Base-by-base conservation (phyloP, 1,139 yeast genomes). In the Geotrichum histeridarum region DNA sequence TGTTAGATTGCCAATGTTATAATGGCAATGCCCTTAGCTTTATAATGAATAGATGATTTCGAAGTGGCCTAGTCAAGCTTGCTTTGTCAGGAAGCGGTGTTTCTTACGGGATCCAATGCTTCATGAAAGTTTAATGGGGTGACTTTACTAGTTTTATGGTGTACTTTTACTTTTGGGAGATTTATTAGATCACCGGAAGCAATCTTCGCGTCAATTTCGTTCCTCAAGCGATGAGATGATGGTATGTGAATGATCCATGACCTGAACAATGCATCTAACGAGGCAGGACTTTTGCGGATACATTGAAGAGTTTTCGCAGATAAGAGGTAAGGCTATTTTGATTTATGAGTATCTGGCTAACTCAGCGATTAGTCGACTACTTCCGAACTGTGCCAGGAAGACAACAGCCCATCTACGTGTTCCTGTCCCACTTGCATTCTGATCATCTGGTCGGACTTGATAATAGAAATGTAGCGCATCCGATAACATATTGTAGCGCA, bases 381-480 rank as follows among this genome's bases (percentile, higher is more conserved):
- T 80, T 80, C 63, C 64, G 53, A 8, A 15, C 30, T 11, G 50
- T 44, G 8, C 36, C 51, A 1, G 57, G 55, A 14, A 41, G 15
- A 30, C 64, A 54, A 17, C 57, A 53, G 17, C 73, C 67, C 67
- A 66, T 57, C 39, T 65, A 66, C 36, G 61, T 64, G 52, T 70
- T 83, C 4, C 70, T 83, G 11, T 75, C 85, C 1, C 87, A 83
- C 62, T 71, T 74, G 53, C 87, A 83, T 62, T 64, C 76, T 1
- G 88, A 83, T 60, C 87, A 82, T 64, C 64, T 81, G 43, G 66
- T 61, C 0, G 87, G 87, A 0, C 66, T 83, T 31, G 71, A 72
- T 2, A 67, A 71, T 41, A 64, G 63, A 42, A 61, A 69, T 4
- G 79, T 78, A 60, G 59, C 68, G 17, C 76, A 77, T 1, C 32